Conservation (phyloP, 345 rosid genomes). For the Jatropha curcas region DNA sequence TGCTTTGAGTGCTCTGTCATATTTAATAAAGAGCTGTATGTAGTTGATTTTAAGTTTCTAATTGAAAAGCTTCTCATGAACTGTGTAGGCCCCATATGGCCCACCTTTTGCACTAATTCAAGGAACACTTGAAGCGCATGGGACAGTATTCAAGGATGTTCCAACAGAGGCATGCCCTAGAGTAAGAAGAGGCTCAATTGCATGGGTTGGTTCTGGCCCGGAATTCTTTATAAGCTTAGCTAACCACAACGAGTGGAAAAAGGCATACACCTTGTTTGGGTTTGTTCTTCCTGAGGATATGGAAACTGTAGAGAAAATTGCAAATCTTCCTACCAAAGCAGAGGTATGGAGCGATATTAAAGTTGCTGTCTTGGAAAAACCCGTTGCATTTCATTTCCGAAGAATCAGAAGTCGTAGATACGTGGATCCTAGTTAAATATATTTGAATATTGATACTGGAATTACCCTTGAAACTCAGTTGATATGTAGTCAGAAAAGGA, state of each 20-base stretch:
- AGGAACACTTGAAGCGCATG: slow-evolving; percentile 74
- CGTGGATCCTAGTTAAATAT: neutral
- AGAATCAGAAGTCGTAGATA: slow-evolving; percentile 41
- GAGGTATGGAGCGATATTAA: slow-evolving; percentile 76
- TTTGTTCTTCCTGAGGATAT: slow-evolving; percentile 77
- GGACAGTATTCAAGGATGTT: slow-evolving; percentile 49
- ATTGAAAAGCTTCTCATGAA: slow-evolving; percentile 12
- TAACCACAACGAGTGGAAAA: slow-evolving; percentile 77
- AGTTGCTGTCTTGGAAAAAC: slow-evolving; percentile 64
- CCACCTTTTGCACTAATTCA: slow-evolving; percentile 90
- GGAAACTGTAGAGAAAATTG: slow-evolving; percentile 69
- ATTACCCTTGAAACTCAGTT: neutral
- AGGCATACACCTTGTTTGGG: slow-evolving; percentile 65
- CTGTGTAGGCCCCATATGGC: slow-evolving; percentile 66
- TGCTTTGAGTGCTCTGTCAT: neutral
- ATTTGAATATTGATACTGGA: no score
- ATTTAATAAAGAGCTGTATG: neutral
- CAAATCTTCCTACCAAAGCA: slow-evolving; percentile 56
- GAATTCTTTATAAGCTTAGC: slow-evolving; percentile 89
- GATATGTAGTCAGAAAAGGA: neutral
- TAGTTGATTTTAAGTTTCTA: neutral
- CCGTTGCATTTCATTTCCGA: slow-evolving; percentile 52
- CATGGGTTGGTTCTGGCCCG: slow-evolving; percentile 85
- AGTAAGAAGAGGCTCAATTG: slow-evolving; percentile 76
- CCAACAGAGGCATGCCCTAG: slow-evolving; percentile 66